Conservation (phyloP, 2,329 filamentous ascomycete genomes). For the Pyricularia sp. region DNA sequence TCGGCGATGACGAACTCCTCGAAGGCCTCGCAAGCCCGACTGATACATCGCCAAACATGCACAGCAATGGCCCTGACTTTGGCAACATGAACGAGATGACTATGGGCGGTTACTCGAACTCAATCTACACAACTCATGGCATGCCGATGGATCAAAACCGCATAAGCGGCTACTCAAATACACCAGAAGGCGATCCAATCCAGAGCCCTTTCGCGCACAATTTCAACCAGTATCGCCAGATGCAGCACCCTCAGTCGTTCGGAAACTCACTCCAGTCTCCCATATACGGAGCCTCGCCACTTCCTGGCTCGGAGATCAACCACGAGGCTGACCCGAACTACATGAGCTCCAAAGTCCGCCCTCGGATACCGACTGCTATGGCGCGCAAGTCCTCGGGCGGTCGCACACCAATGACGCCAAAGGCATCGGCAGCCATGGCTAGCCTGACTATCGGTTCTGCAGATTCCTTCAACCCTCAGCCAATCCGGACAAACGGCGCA, state of each 20-base stretch:
- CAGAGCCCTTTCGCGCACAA: conserved; percentile 79
- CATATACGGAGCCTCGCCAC: conserved; percentile 39
- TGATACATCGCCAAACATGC: conserved; percentile 40
- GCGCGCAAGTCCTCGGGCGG: conserved; percentile 66
- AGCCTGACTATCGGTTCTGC: conserved; percentile 58
- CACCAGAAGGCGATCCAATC: conserved; percentile 83
- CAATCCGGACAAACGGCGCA: conserved; percentile 60
- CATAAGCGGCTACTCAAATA: conserved; percentile 79
- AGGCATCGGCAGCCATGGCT: conserved; percentile 63
- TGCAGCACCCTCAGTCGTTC: conserved; percentile 50
- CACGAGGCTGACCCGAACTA: conserved; percentile 46
- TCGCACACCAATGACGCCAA: conserved; percentile 76
- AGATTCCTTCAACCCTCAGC: conserved; percentile 68
- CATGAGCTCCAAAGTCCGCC: conserved; percentile 44
- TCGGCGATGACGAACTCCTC: conserved; percentile 81
- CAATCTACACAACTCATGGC: conserved; percentile 42
- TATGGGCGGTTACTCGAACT: conserved; percentile 44
- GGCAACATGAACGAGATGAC: conserved; percentile 43
- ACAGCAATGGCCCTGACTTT: conserved; percentile 47
- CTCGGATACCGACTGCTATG: conserved; percentile 52
- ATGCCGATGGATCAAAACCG: conserved; percentile 58
- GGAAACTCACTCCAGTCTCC: conserved; percentile 45
- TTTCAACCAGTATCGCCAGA: conserved; percentile 68
- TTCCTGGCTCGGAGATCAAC: conserved; percentile 38
- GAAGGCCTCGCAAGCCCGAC: conserved; percentile 57